Evolutionary conservation across 192 early-diverging fungal genomes (phyloP), one percentile per base, ranked within the genome.

Genomic region (Mortierella antarctica): DNA sequence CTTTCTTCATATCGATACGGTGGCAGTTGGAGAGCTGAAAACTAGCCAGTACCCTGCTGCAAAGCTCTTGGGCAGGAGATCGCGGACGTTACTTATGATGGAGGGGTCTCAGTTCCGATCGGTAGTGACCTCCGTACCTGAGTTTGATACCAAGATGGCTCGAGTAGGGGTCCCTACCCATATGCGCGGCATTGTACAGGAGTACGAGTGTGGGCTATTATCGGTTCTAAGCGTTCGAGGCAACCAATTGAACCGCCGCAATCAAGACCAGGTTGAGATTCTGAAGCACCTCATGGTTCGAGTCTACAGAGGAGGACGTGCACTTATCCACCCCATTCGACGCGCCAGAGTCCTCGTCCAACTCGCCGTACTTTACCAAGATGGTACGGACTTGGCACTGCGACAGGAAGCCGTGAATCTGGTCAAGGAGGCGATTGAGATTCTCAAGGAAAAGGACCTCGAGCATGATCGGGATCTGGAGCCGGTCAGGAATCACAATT

Each of bases 401-500:
- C 74, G 58, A 65, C 31, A 66, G 21, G 65, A 75, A 54, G 61
- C 76, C 10, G 31, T 68, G 1, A 21, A 57, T 23, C 49, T 71
- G 31, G 65, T 77, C 9, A 48, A 71, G 6, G 84, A 85, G 58
- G 82, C 86, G 11, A 62, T 68, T 15, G 70, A 85, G 57, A 68
- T 84, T 58, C 58, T 84, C 21, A 74, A 84, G 71, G 52, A 72
- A 57, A 57, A 44, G 20, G 62, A 86, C 50, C 59, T 82, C 21
- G 80, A 57, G 31, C 20, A 67, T 7, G 89, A 90, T 57, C 23
- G 18, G 7, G 64, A 82, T 14, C 62, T 90, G n/a, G 55, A 71
- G 20, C 54, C 73, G 8, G 85, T 83, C 53, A 83, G 86, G 62
- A 70, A 86, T 12, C 83, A 91, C 71, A 85, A 92, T 49, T 62